Evolutionary conservation across 306 rosid species (phyloP).

Genomic region (Sicyos baderoa): DNA sequence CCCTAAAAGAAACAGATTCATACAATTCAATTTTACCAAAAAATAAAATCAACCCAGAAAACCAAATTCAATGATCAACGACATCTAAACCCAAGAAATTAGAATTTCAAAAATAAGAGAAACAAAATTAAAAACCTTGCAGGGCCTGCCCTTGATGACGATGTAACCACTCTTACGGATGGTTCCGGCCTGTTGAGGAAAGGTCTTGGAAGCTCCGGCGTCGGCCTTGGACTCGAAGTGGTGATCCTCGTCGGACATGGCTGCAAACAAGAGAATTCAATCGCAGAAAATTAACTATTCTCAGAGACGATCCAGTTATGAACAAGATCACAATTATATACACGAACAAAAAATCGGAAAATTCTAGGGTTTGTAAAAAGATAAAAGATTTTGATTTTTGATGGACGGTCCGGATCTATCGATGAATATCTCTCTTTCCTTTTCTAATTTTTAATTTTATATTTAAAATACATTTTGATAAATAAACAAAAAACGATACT

Average conservation of each 20-base stretch:
- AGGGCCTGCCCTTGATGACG: slow-evolving; percentile 77
- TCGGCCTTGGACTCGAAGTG: slow-evolving; percentile 95
- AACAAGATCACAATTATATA: neutral
- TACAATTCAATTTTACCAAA: neutral
- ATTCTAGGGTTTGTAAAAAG: slow-evolving; percentile 7
- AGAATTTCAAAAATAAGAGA: neutral
- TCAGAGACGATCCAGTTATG: neutral
- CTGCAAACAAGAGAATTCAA: neutral
- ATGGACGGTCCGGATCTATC: neutral
- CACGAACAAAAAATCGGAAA: neutral
- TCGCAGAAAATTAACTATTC: neutral
- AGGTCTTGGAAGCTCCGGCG: slow-evolving; percentile 96
- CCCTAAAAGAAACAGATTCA: neutral
- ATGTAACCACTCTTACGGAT: slow-evolving; percentile 74
- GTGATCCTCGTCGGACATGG: slow-evolving; percentile 97
- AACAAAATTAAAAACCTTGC: slow-evolving; percentile 55
- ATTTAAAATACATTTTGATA: too few species aligned
- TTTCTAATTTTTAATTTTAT: too few species aligned
- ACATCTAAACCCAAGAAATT: neutral
- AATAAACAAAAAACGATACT: neutral
- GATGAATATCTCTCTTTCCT: neutral
- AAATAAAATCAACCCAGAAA: neutral
- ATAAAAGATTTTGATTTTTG: neutral
- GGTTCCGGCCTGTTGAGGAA: slow-evolving; percentile 94
- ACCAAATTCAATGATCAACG: neutral